These are phyloP conservation scores for Microsporum canis DNA, from an alignment of 2,329 filamentous ascomycete species.

Conservation along the genomic window DNA sequence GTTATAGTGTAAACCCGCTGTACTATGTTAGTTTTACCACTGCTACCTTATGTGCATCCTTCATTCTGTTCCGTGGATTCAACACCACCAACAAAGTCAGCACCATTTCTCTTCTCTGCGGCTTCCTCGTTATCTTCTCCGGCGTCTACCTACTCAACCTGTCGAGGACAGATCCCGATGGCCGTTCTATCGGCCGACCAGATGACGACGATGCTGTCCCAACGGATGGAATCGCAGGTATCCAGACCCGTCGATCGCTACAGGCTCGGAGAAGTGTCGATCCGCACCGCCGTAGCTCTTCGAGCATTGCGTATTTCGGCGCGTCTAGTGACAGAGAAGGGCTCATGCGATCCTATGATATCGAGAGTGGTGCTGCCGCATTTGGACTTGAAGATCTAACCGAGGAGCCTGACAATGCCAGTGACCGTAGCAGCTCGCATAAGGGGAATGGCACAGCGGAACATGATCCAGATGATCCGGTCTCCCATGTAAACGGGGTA, in stretches of 20 bases:
- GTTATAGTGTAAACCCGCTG: conserved; percentile 70
- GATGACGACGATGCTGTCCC: conserved; percentile 65
- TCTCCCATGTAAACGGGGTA: neutral
- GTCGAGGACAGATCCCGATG: conserved; percentile 83
- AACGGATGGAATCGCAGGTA: conserved; percentile 78
- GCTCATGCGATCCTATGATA: conserved; percentile 79
- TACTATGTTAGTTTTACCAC: conserved; percentile 98
- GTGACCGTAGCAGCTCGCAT: neutral
- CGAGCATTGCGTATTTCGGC: conserved; percentile 48
- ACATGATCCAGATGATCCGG: conserved; percentile 7
- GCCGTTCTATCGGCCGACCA: conserved; percentile 49
- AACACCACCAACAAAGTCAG: conserved; percentile 88
- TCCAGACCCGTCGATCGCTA: conserved; percentile 89
- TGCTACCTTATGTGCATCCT: conserved; percentile 83
- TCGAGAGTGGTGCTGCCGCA: conserved; percentile 53
- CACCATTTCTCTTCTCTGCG: conserved; percentile 81
- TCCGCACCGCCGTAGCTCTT: conserved; percentile 48
- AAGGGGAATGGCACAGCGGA: conserved; percentile 5
- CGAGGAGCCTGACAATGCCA: conserved; percentile 46
- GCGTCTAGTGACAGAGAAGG: conserved; percentile 59
- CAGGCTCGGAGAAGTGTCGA: conserved; percentile 66
- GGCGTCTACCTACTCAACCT: conserved; percentile 93
- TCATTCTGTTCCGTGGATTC: conserved; percentile 91
- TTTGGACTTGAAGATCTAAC: conserved; percentile 70
- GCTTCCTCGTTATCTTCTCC: conserved; percentile 89